Evolutionary conservation across 139 green algal species (phyloP).

Genomic region (Coelastrella sp.): DNA sequence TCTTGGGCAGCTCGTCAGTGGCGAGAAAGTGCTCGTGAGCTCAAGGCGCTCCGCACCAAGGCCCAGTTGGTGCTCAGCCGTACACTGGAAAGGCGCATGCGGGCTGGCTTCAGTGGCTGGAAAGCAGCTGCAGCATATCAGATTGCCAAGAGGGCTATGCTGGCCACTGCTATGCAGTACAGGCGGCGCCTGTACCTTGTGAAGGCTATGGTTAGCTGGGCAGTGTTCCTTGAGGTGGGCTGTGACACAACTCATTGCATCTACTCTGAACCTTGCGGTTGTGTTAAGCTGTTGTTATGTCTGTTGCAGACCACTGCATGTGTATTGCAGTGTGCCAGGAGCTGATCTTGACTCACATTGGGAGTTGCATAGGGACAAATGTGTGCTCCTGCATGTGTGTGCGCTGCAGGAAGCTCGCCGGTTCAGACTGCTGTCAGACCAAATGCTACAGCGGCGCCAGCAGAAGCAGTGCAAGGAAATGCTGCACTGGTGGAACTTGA

Average conservation of each 20-base stretch:
- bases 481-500: constrained; percentile 33
- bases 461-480: neutral
- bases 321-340: no score
- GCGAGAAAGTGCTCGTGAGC: constrained; percentile 12
- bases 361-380: neutral
- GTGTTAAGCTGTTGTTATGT: no score
- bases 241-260: no score
- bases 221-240: constrained; percentile 1
- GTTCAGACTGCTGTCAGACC: neutral
- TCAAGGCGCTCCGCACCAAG: constrained; percentile 10
- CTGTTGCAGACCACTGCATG: no score
- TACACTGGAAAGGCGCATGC: constrained; percentile 27
- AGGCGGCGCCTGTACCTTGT: neutral
- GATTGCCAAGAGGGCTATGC: neutral
- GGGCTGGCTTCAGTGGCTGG: neutral
- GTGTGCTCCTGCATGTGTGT: neutral
- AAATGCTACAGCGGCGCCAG: constrained; percentile 13
- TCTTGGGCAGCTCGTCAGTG: no score
- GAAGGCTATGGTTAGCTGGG: neutral
- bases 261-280: no score
- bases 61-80: constrained; percentile 1
- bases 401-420: constrained; percentile 4
- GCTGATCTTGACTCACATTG: neutral
- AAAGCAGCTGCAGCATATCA: neutral
- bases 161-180: neutral